These are phyloP conservation scores for Parmelia sp. DNA, from an alignment of 495 filamentous ascomycete species.

Conservation along the genomic window DNA sequence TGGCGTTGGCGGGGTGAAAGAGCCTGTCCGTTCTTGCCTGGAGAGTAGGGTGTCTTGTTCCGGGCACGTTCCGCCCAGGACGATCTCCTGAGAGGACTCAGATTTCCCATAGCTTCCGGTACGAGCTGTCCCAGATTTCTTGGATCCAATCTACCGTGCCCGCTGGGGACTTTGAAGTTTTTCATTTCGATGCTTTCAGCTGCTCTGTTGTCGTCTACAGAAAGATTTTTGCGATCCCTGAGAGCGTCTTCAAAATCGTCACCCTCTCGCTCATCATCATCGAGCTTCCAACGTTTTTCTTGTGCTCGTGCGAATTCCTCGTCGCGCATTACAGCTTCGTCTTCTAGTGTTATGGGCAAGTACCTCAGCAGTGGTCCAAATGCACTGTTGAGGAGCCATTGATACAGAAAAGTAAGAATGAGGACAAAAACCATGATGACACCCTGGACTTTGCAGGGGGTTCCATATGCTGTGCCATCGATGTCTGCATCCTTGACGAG, in stretches of 20 bases:
- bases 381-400: slow-evolving; percentile 73
- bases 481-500: slow-evolving; percentile 59
- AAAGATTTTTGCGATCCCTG: slow-evolving; percentile 35
- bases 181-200: slow-evolving; percentile 57
- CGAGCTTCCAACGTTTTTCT: slow-evolving; percentile 48
- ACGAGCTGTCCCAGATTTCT: slow-evolving; percentile 21
- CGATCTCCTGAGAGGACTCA: slow-evolving; percentile 19
- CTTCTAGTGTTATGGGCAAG: slow-evolving; percentile 90
- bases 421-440: slow-evolving; percentile 81
- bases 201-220: slow-evolving; percentile 34
- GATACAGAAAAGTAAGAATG: slow-evolving; percentile 69
- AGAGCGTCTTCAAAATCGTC: slow-evolving; percentile 42
- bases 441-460: slow-evolving; percentile 68
- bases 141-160: slow-evolving; percentile 22
- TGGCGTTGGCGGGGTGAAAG: slow-evolving; percentile 25
- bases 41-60: slow-evolving; percentile 14
- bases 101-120: slow-evolving; percentile 18
- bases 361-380: slow-evolving; percentile 85
- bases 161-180: slow-evolving; percentile 39
- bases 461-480: slow-evolving; percentile 30
- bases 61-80: slow-evolving; percentile 32
- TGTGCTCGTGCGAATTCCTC: slow-evolving; percentile 79
- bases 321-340: slow-evolving; percentile 84
- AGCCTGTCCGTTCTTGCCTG: slow-evolving; percentile 5
- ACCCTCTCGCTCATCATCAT: slow-evolving; percentile 46